Percentiles rank a stretch among this genome's conserved stretches.
Conservation (phyloP, 2,329 filamentous ascomycete genomes). For the Emericellopsis atlantica region DNA sequence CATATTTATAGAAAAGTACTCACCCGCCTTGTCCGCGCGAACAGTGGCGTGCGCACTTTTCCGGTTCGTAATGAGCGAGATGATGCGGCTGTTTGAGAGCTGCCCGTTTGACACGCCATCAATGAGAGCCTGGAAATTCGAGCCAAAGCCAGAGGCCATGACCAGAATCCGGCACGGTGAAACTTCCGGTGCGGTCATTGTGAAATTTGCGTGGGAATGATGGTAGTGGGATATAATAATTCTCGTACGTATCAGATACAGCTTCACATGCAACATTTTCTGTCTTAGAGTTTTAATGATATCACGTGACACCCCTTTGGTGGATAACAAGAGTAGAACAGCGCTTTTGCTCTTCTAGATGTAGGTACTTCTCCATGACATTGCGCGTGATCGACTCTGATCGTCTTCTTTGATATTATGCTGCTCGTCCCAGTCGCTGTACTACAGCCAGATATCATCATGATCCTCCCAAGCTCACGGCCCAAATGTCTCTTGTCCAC, state of each 20-base stretch:
- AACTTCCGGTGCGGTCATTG: background rate
- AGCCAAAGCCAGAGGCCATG: slow-evolving; percentile 61
- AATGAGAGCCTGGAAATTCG: slow-evolving; percentile 66
- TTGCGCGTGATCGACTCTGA: no score
- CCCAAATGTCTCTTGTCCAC: slow-evolving; percentile 52
- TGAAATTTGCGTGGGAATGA: background rate
- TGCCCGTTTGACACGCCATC: slow-evolving; percentile 26
- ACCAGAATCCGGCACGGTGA: slow-evolving; percentile 43
- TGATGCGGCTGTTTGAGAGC: slow-evolving; percentile 29
- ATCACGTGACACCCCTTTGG: no score
- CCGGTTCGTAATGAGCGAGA: slow-evolving; percentile 34
- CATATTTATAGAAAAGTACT: background rate
- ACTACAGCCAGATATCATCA: background rate
- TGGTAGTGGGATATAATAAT: no score
- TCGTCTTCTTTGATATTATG: no score
- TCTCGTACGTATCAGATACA: no score
- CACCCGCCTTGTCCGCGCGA: slow-evolving; percentile 30
- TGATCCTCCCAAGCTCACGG: slow-evolving; percentile 26
- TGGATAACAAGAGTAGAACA: no score
- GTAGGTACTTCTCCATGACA: no score
- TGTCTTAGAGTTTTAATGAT: no score
- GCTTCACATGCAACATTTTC: no score
- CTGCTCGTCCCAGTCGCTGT: background rate
- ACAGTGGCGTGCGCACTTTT: slow-evolving; percentile 29
- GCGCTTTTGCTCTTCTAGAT: no score